Percentiles rank a stretch among this genome's conserved stretches.
Evolutionary conservation across 2,329 filamentous ascomycete genomes (phyloP).

Genomic region (Neofusicoccum sp.): DNA sequence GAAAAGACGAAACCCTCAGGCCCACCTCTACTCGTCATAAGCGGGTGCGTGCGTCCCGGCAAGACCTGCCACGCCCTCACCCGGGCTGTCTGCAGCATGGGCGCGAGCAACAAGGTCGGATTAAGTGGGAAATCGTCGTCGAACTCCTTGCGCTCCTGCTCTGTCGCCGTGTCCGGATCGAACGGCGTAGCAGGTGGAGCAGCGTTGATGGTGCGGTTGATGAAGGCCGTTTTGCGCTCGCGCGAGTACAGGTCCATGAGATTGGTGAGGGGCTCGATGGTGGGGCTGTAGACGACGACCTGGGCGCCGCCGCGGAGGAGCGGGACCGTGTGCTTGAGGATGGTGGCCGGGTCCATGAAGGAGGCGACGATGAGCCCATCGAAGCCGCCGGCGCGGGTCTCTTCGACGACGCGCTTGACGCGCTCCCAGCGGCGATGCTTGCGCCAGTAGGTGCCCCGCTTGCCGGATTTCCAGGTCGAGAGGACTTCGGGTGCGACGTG

Average conservation of each 20-base stretch:
- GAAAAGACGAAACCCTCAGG: constrained; percentile 91
- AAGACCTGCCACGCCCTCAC: constrained; percentile 87
- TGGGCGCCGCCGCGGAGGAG: constrained; percentile 81
- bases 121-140: constrained; percentile 77
- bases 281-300: constrained; percentile 82
- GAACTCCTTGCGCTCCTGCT: constrained; percentile 22
- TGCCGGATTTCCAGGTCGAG: constrained; percentile 74
- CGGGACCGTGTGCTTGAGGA: constrained; percentile 75
- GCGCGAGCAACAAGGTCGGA: constrained; percentile 78
- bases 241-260: constrained; percentile 86
- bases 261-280: constrained; percentile 74
- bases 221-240: constrained; percentile 75
- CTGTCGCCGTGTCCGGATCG: constrained; percentile 41
- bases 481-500: constrained; percentile 63
- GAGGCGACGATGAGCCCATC: constrained; percentile 82
- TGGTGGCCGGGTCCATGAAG: constrained; percentile 76
- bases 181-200: neutral
- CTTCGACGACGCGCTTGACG: constrained; percentile 71
- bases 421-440: constrained; percentile 84
- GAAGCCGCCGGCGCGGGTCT: constrained; percentile 74
- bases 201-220: constrained; percentile 37
- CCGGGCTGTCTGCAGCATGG: constrained; percentile 77
- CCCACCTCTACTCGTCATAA: constrained; percentile 88
- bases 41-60: constrained; percentile 85
- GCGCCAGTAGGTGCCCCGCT: constrained; percentile 82